Evolutionary conservation across 106 monocot genomes (phyloP).

Genomic region (Platanthera guangdongensis): DNA sequence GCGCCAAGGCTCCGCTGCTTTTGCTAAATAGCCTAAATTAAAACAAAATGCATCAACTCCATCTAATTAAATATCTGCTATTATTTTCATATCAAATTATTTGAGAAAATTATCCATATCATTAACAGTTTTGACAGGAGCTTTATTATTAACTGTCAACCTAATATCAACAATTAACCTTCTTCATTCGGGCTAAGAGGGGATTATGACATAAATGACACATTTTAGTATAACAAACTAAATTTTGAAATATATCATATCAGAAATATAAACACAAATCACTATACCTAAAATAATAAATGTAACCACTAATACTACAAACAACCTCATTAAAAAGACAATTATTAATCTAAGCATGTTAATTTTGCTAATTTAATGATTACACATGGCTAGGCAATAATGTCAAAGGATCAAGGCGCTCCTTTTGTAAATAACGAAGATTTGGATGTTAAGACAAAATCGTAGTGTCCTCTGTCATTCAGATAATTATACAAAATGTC

Average conservation of each 20-base stretch:
- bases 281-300: not conserved
- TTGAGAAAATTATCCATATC: not conserved
- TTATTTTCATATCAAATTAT: not conserved
- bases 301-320: not conserved
- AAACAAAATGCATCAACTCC: not conserved
- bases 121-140: not conserved
- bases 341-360: not conserved
- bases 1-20: too few relatives aligned
- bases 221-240: too few relatives aligned
- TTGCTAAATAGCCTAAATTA: not conserved
- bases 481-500: not conserved
- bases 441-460: not conserved
- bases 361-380: not conserved
- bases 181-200: too few relatives aligned
- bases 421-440: not conserved
- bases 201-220: too few relatives aligned
- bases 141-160: too few relatives aligned
- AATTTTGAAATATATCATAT: too few relatives aligned
- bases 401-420: not conserved
- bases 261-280: too few relatives aligned
- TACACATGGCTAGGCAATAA: not conserved
- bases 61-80: not conserved
- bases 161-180: too few relatives aligned
- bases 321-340: not conserved
- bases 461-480: not conserved